Evolutionary conservation across 306 rosid species (phyloP).

Genomic region (Ormosia semicastrata): DNA sequence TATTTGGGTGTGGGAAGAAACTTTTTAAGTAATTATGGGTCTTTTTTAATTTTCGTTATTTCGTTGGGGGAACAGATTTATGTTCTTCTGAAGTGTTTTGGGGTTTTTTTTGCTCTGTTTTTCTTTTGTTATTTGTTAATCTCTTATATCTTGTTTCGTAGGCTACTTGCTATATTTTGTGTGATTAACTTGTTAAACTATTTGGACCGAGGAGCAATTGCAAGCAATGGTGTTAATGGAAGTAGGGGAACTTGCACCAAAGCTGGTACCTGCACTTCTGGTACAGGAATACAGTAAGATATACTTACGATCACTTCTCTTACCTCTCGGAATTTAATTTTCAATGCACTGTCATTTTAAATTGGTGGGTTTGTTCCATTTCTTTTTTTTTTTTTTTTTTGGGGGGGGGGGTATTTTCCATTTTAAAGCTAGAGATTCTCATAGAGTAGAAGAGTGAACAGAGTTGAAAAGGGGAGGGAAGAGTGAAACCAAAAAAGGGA

Average conservation of each 20-base stretch:
- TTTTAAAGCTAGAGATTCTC: constrained; percentile 4
- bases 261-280: constrained; percentile 62
- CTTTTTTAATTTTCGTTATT: neutral
- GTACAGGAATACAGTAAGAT: constrained; percentile 90
- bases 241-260: constrained; percentile 57
- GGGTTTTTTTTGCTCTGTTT: neutral
- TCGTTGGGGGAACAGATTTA: neutral
- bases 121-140: neutral
- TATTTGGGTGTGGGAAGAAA: neutral
- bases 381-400: neutral
- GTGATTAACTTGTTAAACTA: constrained; percentile 79
- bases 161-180: constrained; percentile 78
- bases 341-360: neutral
- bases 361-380: neutral
- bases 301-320: neutral
- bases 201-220: constrained; percentile 90
- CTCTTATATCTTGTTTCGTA: constrained; percentile 32
- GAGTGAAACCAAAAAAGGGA: neutral
- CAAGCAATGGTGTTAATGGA: constrained; percentile 96
- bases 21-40: neutral
- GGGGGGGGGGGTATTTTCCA: neutral
- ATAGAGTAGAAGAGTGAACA: neutral
- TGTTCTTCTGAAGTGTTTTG: neutral
- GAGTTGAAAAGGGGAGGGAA: neutral
- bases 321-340: neutral